Conservation (phyloP, 108 stramenopile species). For the Parietichytrium sp. region DNA sequence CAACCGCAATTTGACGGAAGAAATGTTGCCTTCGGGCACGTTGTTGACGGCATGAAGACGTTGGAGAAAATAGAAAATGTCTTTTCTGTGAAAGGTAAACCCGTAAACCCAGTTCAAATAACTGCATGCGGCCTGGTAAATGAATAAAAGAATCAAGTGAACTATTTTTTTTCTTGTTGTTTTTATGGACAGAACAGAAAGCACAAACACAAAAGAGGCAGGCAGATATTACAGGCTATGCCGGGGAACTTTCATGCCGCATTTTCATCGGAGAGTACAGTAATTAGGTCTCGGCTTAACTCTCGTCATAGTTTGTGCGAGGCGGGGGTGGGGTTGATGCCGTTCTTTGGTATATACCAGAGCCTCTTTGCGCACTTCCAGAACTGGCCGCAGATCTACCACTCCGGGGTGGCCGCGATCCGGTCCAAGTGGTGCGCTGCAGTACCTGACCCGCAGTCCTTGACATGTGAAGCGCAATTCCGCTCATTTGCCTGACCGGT, state of each 20-base stretch:
- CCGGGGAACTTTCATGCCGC: too few relatives aligned
- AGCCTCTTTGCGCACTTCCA: too few relatives aligned
- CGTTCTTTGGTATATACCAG: too few relatives aligned
- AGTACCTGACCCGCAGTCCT: background rate
- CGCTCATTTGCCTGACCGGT: background rate
- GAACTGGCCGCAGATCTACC: too few relatives aligned
- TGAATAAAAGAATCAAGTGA: background rate
- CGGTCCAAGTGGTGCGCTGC: background rate
- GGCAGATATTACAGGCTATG: too few relatives aligned
- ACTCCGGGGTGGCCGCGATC: too few relatives aligned
- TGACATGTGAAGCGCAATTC: background rate
- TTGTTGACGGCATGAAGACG: constrained; percentile 69
- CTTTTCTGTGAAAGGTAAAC: constrained; percentile 65
- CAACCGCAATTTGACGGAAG: constrained; percentile 79
- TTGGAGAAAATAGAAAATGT: constrained; percentile 63
- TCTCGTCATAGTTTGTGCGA: too few relatives aligned
- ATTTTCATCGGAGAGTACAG: too few relatives aligned
- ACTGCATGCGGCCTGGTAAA: background rate
- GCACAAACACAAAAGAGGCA: too few relatives aligned
- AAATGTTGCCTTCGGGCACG: constrained; percentile 73
- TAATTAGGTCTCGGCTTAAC: too few relatives aligned
- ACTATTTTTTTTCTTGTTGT: background rate
- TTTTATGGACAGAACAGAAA: too few relatives aligned
- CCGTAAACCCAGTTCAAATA: background rate
- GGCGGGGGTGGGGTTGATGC: too few relatives aligned